phyloP scores from a whole-genome alignment of 768 basidiomycete species.

The Podaxis sp. region DNA sequence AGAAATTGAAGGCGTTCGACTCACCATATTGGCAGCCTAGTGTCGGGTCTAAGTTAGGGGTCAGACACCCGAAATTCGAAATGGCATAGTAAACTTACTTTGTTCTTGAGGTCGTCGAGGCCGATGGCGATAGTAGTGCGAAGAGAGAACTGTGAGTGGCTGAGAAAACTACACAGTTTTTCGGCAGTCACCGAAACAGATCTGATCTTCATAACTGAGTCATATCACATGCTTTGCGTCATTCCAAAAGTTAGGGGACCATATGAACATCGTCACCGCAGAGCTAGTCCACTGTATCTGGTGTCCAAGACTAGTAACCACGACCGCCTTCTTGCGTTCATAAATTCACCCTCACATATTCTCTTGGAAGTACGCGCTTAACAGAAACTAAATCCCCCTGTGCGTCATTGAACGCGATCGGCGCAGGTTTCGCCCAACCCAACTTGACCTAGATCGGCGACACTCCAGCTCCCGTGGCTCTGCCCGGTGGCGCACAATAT shows the following conservation, averaged over 20 bases:
- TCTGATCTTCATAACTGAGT: neutral
- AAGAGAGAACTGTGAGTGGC: slow-evolving; percentile 26
- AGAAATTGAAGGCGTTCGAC: slow-evolving; percentile 18
- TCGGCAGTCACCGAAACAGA: slow-evolving; percentile 40
- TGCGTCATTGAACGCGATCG: no score
- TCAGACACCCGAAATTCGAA: neutral
- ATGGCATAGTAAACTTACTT: slow-evolving; percentile 28
- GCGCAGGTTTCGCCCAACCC: no score
- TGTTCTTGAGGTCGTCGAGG: slow-evolving; percentile 42
- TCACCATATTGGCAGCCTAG: slow-evolving; percentile 34
- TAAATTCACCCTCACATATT: no score
- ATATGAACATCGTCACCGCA: neutral
- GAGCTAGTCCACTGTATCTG: no score
- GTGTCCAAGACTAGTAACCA: no score
- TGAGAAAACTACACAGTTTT: slow-evolving; percentile 39
- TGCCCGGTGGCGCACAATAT: no score
- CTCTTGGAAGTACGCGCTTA: no score
- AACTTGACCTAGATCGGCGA: no score
- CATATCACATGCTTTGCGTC: slow-evolving; percentile 1
- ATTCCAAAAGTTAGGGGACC: neutral
- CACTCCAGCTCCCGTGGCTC: no score
- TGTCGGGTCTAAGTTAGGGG: slow-evolving; percentile 17
- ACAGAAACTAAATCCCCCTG: no score
- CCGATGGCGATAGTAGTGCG: slow-evolving; percentile 29
- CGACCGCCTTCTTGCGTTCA: no score